phyloP scores from a whole-genome alignment of 2,329 filamentous ascomycete genomes.

The Phaeophleospora eucalypticola region DNA sequence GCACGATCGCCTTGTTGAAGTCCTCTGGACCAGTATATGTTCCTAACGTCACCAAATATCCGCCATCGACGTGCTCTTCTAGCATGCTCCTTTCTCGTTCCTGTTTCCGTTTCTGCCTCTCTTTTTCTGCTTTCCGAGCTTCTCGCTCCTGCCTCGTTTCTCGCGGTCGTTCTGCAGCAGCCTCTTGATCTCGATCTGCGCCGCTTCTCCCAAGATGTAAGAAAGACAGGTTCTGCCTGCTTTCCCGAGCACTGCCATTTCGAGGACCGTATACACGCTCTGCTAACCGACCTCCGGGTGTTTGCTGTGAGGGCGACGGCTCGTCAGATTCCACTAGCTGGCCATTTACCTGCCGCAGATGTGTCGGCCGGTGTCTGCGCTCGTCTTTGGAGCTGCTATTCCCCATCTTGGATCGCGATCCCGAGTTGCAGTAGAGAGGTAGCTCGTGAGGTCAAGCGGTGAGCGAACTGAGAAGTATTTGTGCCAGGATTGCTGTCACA shows the following conservation, averaged over 20 bases:
- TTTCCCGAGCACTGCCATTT: conserved; percentile 44
- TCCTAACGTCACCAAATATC: conserved; percentile 88
- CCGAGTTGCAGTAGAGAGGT: background rate
- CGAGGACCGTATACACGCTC: conserved; percentile 44
- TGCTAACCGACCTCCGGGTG: conserved; percentile 24
- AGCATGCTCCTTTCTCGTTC: conserved; percentile 86
- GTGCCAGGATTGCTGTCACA: background rate
- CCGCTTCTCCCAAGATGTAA: conserved; percentile 50
- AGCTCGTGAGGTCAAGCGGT: background rate
- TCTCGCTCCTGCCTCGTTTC: conserved; percentile 92
- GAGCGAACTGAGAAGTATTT: background rate
- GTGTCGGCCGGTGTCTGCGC: conserved; percentile 35
- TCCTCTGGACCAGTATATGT: conserved; percentile 91
- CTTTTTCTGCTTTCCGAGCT: conserved; percentile 76
- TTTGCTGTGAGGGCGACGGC: conserved; percentile 20
- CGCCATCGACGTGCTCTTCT: conserved; percentile 91
- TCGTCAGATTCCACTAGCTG: conserved; percentile 23
- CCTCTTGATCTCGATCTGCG: conserved; percentile 48
- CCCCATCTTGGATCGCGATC: conserved; percentile 36
- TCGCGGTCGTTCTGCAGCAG: conserved; percentile 56
- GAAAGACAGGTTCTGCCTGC: conserved; percentile 56
- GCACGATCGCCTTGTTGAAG: conserved; percentile 82
- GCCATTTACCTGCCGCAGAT: conserved; percentile 30
- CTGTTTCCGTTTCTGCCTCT: conserved; percentile 68
- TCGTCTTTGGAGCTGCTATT: conserved; percentile 48